Conservation (phyloP, 768 basidiomycete genomes). For the Hemileccinum rubropunctum region DNA sequence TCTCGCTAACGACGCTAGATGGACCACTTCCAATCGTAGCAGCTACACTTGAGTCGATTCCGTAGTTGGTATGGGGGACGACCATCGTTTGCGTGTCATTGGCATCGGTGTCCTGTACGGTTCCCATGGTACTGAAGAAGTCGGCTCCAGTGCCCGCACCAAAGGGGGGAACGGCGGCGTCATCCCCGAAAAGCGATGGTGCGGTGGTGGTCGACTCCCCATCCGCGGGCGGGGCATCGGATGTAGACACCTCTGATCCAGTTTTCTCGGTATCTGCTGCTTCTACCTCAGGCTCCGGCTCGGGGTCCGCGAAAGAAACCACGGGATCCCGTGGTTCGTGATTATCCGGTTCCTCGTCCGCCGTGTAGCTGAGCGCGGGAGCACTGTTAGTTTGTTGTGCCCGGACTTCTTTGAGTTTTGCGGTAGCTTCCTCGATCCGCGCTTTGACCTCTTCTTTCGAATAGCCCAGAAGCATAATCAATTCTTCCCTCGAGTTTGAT, state of each 20-base stretch:
- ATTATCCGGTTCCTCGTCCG: conserved; percentile 41
- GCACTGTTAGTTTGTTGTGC: conserved; percentile 23
- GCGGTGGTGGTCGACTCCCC: conserved; percentile 83
- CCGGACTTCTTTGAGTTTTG: conserved; percentile 56
- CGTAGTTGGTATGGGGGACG: conserved; percentile 79
- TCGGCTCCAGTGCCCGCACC: conserved; percentile 61
- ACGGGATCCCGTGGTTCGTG: conserved; percentile 66
- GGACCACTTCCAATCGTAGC: conserved; percentile 93
- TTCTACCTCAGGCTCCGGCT: conserved; percentile 31
- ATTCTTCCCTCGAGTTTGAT: conserved; percentile 84
- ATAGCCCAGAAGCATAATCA: conserved; percentile 88
- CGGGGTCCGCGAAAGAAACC: conserved; percentile 80
- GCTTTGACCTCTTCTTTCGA: conserved; percentile 81
- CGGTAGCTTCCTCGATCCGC: conserved; percentile 79
- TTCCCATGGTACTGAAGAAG: conserved; percentile 83
- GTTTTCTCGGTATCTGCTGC: conserved; percentile 34
- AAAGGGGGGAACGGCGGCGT: conserved; percentile 54
- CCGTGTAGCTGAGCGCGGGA: conserved; percentile 30
- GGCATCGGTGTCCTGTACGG: conserved; percentile 42
- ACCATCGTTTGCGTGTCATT: conserved; percentile 39
- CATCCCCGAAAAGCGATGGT: conserved; percentile 86
- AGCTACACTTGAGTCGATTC: conserved; percentile 86
- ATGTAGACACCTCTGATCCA: conserved; percentile 70
- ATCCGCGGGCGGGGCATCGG: conserved; percentile 64
- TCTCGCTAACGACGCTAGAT: conserved; percentile 63